A percentile compares a stretch with the other conserved stretches of the same genome.
Evolutionary conservation across 345 rosid species (phyloP).

Genomic region (Odontarrhena argentea): DNA sequence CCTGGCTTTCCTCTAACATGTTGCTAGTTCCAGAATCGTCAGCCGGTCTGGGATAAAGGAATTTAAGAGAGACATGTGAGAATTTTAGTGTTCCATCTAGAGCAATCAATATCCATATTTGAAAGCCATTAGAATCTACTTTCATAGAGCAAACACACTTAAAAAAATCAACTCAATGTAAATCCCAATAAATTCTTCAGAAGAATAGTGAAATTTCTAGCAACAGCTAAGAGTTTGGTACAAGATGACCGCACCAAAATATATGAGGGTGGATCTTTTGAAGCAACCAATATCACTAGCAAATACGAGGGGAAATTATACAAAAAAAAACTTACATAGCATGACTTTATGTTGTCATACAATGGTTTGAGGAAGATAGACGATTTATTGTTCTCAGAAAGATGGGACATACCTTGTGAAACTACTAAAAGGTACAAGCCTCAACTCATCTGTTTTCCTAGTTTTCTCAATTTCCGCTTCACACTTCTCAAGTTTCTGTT

Average conservation of each 20-base stretch:
- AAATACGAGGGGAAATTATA: constrained; percentile 13
- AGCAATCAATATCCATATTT: constrained; percentile 16
- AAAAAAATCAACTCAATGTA: constrained; percentile 8
- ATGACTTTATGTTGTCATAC: background rate
- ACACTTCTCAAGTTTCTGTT: constrained; percentile 66
- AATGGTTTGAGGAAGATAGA: background rate
- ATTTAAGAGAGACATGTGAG: constrained; percentile 25
- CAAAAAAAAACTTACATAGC: background rate
- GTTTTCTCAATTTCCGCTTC: constrained; percentile 77
- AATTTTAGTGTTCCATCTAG: background rate
- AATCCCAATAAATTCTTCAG: constrained; percentile 3
- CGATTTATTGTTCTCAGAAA: constrained; percentile 9
- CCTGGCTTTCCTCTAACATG: constrained; percentile 49
- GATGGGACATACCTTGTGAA: constrained; percentile 53
- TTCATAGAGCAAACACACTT: constrained; percentile 21
- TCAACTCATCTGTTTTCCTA: constrained; percentile 70
- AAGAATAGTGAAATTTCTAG: background rate
- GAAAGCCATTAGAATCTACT: constrained; percentile 1
- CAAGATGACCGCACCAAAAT: background rate
- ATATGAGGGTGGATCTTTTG: constrained; percentile 10
- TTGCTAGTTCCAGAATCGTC: constrained; percentile 46
- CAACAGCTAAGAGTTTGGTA: constrained; percentile 7
- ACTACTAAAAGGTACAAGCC: constrained; percentile 69
- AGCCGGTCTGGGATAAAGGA: constrained; percentile 43
- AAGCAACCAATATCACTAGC: constrained; percentile 11